Evolutionary conservation across 331 rosid species (phyloP), one percentile per base, ranked within the genome.

Genomic region (Pyrus hybrid): DNA sequence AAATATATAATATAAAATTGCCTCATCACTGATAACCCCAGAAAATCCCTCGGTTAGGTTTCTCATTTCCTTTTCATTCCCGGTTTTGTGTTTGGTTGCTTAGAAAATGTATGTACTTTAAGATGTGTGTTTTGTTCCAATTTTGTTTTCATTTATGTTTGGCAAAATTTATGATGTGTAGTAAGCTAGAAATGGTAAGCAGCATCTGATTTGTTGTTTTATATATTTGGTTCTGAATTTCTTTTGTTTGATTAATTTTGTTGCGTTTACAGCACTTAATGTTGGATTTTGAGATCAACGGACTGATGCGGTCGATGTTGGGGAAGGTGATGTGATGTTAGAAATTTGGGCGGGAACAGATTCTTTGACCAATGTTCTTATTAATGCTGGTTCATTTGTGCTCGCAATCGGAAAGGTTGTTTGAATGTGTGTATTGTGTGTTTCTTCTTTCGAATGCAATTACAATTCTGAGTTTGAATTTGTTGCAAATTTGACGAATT

Each of bases 331-430:
- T 51, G 85, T 88, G 51, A 93, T 88, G 76, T 77, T 93, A 72
- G 97, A 93, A 83, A 93, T 93, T 85, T 96, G 97, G 58, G 96
- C 98, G 0, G 98, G 98, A 84, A 90, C 97, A 1, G 96, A 97
- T 65, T 93, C 97, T 77, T 88, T 91, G 88, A 91, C 98, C 7
- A 75, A 85, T 68, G 86, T 86, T 80, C 96, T 93, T 33, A 54
- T 93, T 20, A 77, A 80, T 16, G 85, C 93, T 2, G 98, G 95
- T 12, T 97, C 97, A 1, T 72, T 82, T 57, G 95, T 93, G 68
- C 93, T 93, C 16, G 98, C 93, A 7, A 84, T 93, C 70, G 95
- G 91, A 83, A 93, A 91, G 98, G 98, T 93, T 79, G n/a, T 76
- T 26, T 26, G 28, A 26, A 26, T 26, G 28, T 26, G 28, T 68